phyloP scores from a whole-genome alignment of 2,329 filamentous ascomycete species.

The Dactylellina haptotyla region DNA sequence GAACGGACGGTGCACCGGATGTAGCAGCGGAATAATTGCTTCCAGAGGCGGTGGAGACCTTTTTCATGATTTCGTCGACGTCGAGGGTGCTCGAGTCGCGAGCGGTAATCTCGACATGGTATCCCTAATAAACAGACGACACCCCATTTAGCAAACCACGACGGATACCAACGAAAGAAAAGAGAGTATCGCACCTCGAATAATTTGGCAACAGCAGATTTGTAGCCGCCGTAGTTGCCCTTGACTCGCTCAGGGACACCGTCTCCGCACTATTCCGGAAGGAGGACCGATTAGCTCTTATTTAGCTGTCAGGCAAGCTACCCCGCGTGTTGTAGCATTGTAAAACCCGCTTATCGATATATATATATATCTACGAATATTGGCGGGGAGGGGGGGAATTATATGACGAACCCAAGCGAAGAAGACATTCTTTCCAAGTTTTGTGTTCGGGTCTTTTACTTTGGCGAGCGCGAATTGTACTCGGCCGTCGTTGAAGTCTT shows the following conservation, averaged over 20 bases:
- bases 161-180: constrained; percentile 31
- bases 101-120: constrained; percentile 96
- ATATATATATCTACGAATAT: neutral
- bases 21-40: constrained; percentile 86
- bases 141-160: constrained; percentile 33
- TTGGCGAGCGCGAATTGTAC: constrained; percentile 98
- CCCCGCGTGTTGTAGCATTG: constrained; percentile 1
- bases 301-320: constrained; percentile 3
- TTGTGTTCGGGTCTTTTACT: constrained; percentile 92
- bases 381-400: neutral
- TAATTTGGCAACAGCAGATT: constrained; percentile 87
- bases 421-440: constrained; percentile 88
- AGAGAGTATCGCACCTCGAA: constrained; percentile 72
- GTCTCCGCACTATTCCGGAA: constrained; percentile 76
- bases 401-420: constrained; percentile 77
- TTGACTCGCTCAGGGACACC: constrained; percentile 98
- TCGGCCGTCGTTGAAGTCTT: constrained; percentile 95
- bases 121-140: constrained; percentile 73
- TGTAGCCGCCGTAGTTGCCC: constrained; percentile 96
- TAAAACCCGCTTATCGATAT: neutral
- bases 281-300: constrained; percentile 34
- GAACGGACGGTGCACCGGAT: constrained; percentile 64
- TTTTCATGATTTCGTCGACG: constrained; percentile 87
- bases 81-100: constrained; percentile 89
- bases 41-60: constrained; percentile 92